Base-by-base conservation (phyloP, 129 eudicot genomes). In the Tanacetum coccineum region DNA sequence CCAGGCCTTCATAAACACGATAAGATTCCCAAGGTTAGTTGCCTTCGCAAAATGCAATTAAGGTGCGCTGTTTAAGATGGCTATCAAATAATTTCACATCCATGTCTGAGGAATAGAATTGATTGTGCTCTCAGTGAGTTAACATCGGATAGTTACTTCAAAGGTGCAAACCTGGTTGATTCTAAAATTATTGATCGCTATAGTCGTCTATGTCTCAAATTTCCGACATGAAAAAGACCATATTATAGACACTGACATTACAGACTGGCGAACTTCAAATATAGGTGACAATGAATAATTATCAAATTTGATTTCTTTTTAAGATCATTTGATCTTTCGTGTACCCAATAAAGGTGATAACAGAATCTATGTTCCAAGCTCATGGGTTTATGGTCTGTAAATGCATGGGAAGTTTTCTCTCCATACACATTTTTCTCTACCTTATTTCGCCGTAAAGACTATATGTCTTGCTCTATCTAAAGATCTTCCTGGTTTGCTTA, bases 1-100 rank as follows among this genome's bases (percentile, higher is more conserved):
- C 91, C 91, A 22, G 56, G 81, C 9, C 85, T 74, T 14, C 79
- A 76, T 20, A 92, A 78, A 21, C 55, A n/a, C 65, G 53, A 61
- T 81, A 42, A 81, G 58, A 63, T 15, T 14, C 32, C 42, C 20
- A 14, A 59, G 6, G 15, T 26, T n/a, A n/a, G n/a, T 30, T 30
- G 36, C 46, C 39, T 40, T 3, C 14, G 32, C 55, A n/a, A 45
- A 15, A 64, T 45, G 25, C 22, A 66, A 66, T n/a, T 66, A 66
- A 49, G 52, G 45, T 30, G 39, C 39, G 5, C n/a, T 30, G 39
- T n/a, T 3, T 30, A 32, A 32, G 39, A 32, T 32, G 39, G 1
- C 6, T 1, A 32, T 32, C 5, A 32, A 5, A 8, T 32, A n/a
- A 32, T 32, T 32, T 32, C 39, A 32, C 8, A 32, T 32, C 39